A percentile compares a stretch with the other conserved stretches of the same genome.
These are phyloP conservation scores for Chrysoporthe puriensis DNA, from an alignment of 2,329 filamentous ascomycete genomes.

Conservation along the genomic window DNA sequence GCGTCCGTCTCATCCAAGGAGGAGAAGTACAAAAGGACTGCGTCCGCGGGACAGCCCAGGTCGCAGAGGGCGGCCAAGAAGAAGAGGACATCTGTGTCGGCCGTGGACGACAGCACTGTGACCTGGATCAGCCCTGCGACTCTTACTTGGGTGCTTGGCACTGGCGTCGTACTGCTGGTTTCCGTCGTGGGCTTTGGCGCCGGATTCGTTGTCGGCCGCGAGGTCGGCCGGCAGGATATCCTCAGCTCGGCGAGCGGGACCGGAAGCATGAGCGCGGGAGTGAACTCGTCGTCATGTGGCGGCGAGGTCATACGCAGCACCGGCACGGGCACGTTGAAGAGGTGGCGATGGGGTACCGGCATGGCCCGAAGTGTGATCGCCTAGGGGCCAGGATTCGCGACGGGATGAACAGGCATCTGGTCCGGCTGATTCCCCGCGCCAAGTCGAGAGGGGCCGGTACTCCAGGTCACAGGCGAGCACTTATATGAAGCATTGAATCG, in stretches of 20 bases:
- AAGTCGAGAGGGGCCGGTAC: background rate
- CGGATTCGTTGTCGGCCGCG: constrained; percentile 69
- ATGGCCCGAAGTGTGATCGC: constrained; percentile 56
- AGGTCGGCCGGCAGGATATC: constrained; percentile 66
- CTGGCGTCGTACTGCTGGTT: constrained; percentile 69
- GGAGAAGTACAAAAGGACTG: constrained; percentile 56
- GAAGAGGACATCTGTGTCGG: constrained; percentile 53
- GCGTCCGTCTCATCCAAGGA: constrained; percentile 33
- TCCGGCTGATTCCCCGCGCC: background rate
- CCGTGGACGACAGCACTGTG: constrained; percentile 41
- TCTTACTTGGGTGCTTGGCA: constrained; percentile 67
- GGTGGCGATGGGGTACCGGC: constrained; percentile 57
- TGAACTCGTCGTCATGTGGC: constrained; percentile 53
- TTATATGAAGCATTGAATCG: background rate
- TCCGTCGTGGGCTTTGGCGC: constrained; percentile 71
- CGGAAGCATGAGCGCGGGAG: constrained; percentile 39
- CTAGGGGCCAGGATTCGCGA: constrained; percentile 30
- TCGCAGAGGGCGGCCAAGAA: constrained; percentile 59
- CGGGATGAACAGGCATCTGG: background rate
- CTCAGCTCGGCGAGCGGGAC: constrained; percentile 45
- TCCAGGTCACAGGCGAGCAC: background rate
- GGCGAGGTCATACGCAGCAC: constrained; percentile 55
- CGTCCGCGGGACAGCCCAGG: constrained; percentile 38
- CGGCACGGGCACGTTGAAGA: constrained; percentile 51
- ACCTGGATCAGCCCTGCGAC: constrained; percentile 61